Base-by-base conservation (phyloP, 2,329 filamentous ascomycete genomes). In the Fusarium armeniacum region DNA sequence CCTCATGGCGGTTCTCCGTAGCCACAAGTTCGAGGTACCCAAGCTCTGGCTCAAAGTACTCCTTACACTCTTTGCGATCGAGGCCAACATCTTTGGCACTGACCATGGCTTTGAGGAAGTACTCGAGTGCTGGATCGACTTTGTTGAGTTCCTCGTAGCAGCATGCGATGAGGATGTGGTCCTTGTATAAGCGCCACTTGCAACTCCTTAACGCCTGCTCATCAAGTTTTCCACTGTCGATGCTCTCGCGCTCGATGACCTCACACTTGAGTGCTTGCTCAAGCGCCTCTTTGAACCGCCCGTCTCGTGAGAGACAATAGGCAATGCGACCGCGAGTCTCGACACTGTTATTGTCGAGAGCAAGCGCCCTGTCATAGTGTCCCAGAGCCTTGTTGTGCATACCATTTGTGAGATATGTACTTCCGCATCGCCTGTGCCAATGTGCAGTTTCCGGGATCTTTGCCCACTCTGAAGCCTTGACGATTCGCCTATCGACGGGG, bases 291-390 rank as follows among this genome's bases (percentile, higher is more conserved):
- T 73, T 67, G 44, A 78, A 81, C 6, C 77, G 74, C 8, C 76
- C 75, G n/a, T 81, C 78, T 20, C 77, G 71, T 22, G 70, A 80
- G 2, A 82, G 72, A 54, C 81, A 83, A 45, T 78, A 80, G 0
- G 81, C 81, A 20, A 82, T 82, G n/a, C 81, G 78, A 1, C 81
- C 81, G 3, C 67, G 71, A 1, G 79, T 81, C 60, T 82, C 76
- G 4, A 82, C 76, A 36, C 76, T 81, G 63, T 80, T 78, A 15
- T 73, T 66, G n/a, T 82, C 80, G 3, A 79, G 71, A 22, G 75
- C 72, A 6, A 82, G 73, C 0, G 81, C 80, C 20, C 74, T 70
- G 18, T 81, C 71, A 24, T 81, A 83, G 38, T 81, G 76, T 4
- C 65, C 61, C 6, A 82, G 62, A 1, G 81, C 81, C 38, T 77